phyloP scores from a whole-genome alignment of 192 early-diverging fungal species.

The Coemansia sp. region DNA sequence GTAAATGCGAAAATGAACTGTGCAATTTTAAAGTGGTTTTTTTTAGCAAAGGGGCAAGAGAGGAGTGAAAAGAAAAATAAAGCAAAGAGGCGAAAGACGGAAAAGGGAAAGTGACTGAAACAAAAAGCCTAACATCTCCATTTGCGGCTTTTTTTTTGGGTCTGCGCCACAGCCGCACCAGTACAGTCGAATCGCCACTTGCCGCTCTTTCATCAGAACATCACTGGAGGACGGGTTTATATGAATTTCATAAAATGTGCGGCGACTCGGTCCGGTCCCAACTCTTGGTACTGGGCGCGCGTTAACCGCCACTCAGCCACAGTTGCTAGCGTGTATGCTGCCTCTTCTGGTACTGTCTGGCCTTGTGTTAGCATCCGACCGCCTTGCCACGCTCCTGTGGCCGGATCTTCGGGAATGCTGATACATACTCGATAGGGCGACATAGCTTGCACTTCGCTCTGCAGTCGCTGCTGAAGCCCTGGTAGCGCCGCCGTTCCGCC shows the following conservation, averaged over 20 bases:
- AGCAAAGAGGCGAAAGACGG: conserved; percentile 7
- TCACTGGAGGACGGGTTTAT: neutral
- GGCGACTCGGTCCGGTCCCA: conserved; percentile 28
- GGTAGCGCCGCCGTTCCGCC: conserved; percentile 94
- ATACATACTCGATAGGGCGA: conserved; percentile 60
- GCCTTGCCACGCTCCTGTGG: conserved; percentile 30
- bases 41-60: neutral
- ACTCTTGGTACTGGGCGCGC: conserved; percentile 33
- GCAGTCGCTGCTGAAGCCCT: conserved; percentile 90
- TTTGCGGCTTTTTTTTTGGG: neutral
- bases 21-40: neutral
- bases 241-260: conserved; percentile 25
- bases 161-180: neutral
- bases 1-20: neutral
- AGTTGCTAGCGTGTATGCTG: neutral
- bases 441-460: conserved; percentile 90
- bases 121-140: neutral
- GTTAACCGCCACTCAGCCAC: conserved; percentile 25
- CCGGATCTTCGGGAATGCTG: conserved; percentile 7
- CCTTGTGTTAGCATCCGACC: conserved; percentile 10
- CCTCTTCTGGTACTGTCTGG: neutral
- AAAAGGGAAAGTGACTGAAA: conserved; percentile 5
- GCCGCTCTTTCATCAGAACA: neutral
- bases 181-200: no score
- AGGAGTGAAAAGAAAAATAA: conserved; percentile 2